Base-by-base conservation (phyloP, 2,329 filamentous ascomycete genomes). In the Paramyrothecium sp. region DNA sequence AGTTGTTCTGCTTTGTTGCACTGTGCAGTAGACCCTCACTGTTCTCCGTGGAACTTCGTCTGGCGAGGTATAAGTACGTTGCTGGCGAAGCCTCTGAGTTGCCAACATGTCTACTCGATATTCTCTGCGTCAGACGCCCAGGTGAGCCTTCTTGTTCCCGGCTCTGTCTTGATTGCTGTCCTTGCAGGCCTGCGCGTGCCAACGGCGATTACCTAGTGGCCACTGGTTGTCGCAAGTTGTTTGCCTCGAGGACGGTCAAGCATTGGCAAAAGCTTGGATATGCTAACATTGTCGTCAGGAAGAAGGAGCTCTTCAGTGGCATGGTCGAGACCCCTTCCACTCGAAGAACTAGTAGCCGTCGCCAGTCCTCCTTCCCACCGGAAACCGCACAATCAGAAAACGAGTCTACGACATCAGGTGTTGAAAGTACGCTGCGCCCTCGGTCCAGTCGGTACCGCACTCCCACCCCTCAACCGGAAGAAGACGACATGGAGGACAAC, bases 291-390 rank as follows among this genome's bases (percentile, higher is more conserved):
- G 51, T 21, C n/a, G 56, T 2, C 44, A 86, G 83, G 63, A 86
- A 86, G 72, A 85, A 84, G 72, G 83, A 85, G 68, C 79, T 84
- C 57, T 86, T 84, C 64, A 78, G 84, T 38, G 83, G 83, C 64
- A 84, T 86, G 83, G 73, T 86, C 59, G 82, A 85, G 69, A 86
- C 83, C 10, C 82, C 83, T 23, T 64, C 56, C 53, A 46, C 60
- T 53, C 58, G 59, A 38, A 71, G 72, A 47, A 80, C 80, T 48
- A 75, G 76, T 57, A 74, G 75, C 50, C 77, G 81, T 65, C 80
- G 82, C 64, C 83, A 82, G 66, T 76, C 80, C 11, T 78, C 78
- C 22, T 74, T 80, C 53, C 72, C 76, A 38, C 65, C 73, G 53
- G 78, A 81, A 22, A 62, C 66, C 41, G 75, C 77, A 46, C 81